phyloP scores from a whole-genome alignment of 2,329 filamentous ascomycete genomes.

The Aspergillus sp. region DNA sequence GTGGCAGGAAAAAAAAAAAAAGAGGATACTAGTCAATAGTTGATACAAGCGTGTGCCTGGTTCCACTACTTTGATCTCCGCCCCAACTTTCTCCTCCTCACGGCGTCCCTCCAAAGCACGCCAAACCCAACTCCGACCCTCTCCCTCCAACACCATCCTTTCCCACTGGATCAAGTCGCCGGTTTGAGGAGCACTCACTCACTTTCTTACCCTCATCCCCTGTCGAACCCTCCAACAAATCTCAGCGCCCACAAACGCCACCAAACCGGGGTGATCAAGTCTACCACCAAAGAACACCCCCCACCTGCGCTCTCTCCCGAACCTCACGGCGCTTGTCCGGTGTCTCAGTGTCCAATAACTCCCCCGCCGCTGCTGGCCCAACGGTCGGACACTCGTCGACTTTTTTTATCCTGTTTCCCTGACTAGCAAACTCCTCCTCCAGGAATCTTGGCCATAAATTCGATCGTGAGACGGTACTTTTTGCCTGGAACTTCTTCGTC shows the following conservation, averaged over 20 bases:
- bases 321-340: constrained; percentile 9
- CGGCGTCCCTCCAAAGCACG: not conserved
- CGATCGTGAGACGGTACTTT: not conserved
- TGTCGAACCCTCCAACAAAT: not conserved
- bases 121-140: not conserved
- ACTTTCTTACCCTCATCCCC: not conserved
- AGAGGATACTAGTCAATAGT: no score
- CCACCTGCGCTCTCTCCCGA: constrained; percentile 6
- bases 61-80: not conserved
- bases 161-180: not conserved
- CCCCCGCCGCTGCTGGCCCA: not conserved
- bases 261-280: not conserved
- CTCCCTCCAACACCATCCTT: not conserved
- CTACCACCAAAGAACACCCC: constrained; percentile 12
- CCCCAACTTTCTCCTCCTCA: not conserved
- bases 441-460: not conserved
- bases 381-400: not conserved
- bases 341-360: constrained; percentile 3
- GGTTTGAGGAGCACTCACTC: not conserved
- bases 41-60: no score
- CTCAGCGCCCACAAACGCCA: not conserved
- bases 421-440: not conserved
- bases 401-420: not conserved
- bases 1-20: no score
- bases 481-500: not conserved